These are phyloP conservation scores for Tetrastigma voinierianum DNA, from an alignment of 164 flowering plant species.

Conservation along the genomic window DNA sequence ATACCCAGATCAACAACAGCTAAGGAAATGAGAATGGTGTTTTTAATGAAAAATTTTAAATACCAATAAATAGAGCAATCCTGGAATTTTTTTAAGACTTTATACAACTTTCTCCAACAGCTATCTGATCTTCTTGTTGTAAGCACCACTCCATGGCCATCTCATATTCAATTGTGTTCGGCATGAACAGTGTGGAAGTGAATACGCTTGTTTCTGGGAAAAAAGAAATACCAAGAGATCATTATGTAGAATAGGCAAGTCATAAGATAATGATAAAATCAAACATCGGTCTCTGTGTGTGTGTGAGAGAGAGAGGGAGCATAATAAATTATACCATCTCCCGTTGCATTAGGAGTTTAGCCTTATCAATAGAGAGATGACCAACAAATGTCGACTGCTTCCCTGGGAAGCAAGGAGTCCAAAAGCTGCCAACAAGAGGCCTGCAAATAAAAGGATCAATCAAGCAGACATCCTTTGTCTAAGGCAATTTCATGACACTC, in stretches of 20 bases:
- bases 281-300: too few relatives aligned
- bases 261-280: background rate
- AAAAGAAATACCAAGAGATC: background rate
- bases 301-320: slow-evolving; percentile 4
- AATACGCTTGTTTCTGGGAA: slow-evolving; percentile 63
- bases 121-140: slow-evolving; percentile 43
- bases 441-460: slow-evolving; percentile 33
- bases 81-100: slow-evolving; percentile 32
- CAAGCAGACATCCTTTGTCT: too few relatives aligned
- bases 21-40: background rate
- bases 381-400: slow-evolving; percentile 46
- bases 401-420: slow-evolving; percentile 28
- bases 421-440: slow-evolving; percentile 45
- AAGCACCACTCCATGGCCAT: slow-evolving; percentile 81
- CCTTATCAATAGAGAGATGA: slow-evolving; percentile 54
- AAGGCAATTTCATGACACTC: too few relatives aligned
- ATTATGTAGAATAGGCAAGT: background rate
- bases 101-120: slow-evolving; percentile 43
- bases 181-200: slow-evolving; percentile 77
- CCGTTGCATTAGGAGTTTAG: slow-evolving; percentile 37
- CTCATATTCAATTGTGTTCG: slow-evolving; percentile 72
- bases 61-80: background rate
- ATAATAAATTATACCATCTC: slow-evolving; percentile 38
- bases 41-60: too few relatives aligned
- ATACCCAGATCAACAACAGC: background rate